Base-by-base conservation (phyloP, 495 filamentous ascomycete species). In the Aspergillus leporis region DNA sequence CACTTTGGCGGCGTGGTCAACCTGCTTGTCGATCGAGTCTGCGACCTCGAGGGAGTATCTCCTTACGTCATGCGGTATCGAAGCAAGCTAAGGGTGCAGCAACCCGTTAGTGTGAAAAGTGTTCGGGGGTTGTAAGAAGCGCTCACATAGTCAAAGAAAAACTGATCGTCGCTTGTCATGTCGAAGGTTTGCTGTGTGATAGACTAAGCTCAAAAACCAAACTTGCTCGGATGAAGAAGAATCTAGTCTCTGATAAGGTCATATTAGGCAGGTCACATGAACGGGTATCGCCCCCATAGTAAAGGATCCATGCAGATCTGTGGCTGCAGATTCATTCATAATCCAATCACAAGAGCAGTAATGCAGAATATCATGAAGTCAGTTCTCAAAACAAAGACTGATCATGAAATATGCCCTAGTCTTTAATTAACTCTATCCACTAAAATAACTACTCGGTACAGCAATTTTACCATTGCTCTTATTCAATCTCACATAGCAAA, bases 1-100 rank as follows among this genome's bases (percentile, higher is more conserved):
- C 22, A 70, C 71, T 13, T 74, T 75, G 21, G 92, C 86, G 34
- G 87, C 84, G 53, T 79, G 70, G 62, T 96, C 90, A 69, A 93
- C 84, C 51, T 90, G 81, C 46, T 80, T 80, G 68, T 97, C 89
- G 70, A 96, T 84, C 41, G 85, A 86, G 55, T 92, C 87, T 59
- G 90, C 90, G 60, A 90, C 83, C 30, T 87, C 74, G 61, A 75
- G 71, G 5, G 87, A 84, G 70, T 87, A 87, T 61, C 75, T 74
- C 55, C 78, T 81, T 75, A 93, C 82, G 63, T 91, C 85, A 73
- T 84, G 81, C 40, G 89, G 87, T 55, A 93, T 82, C 52, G 83
- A 86, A 59, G 87, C 82, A 43, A 93, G 87, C 88, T 92, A 58
- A 4, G 45, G 16, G 12, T 14, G 54, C 47, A 47, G 53, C n/a